Evolutionary conservation across 768 basidiomycete species (phyloP).

Genomic region (Leccinellum luteum): DNA sequence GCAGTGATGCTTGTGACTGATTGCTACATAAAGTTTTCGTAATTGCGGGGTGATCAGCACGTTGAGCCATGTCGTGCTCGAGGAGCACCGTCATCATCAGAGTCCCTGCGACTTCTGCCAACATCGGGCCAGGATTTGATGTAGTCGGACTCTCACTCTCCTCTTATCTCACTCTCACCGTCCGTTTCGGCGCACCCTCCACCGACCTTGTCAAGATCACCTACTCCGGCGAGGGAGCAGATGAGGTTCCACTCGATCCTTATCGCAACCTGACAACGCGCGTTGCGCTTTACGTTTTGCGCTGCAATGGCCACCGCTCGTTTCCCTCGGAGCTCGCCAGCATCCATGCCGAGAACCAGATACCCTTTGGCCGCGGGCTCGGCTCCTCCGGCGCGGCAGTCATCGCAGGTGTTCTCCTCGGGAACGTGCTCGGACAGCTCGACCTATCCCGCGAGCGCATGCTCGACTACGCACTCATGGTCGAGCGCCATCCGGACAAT

Average conservation of each 20-base stretch:
- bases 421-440: slow-evolving; percentile 76
- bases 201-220: slow-evolving; percentile 58
- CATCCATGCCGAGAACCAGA: slow-evolving; percentile 86
- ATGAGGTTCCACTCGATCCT: slow-evolving; percentile 88
- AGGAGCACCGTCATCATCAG: slow-evolving; percentile 59
- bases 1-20: background rate
- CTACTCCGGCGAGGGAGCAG: slow-evolving; percentile 86
- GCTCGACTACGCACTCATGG: slow-evolving; percentile 97
- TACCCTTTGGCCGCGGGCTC: slow-evolving; percentile 96
- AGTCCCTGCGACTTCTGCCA: slow-evolving; percentile 97
- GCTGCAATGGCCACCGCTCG: slow-evolving; percentile 70
- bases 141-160: slow-evolving; percentile 98
- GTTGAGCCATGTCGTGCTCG: slow-evolving; percentile 18
- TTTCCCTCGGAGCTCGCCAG: slow-evolving; percentile 70
- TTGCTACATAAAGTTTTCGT: background rate
- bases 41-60: background rate
- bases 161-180: slow-evolving; percentile 73
- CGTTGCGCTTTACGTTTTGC: slow-evolving; percentile 96
- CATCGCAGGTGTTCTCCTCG: slow-evolving; percentile 92
- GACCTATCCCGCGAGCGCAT: slow-evolving; percentile 66
- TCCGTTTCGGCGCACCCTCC: slow-evolving; percentile 42
- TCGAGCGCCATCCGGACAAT: slow-evolving; percentile 98
- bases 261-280: slow-evolving; percentile 98
- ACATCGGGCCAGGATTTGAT: slow-evolving; percentile 98
- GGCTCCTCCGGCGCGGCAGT: slow-evolving; percentile 99